Percentiles rank a stretch among this genome's conserved stretches.
phyloP scores from a whole-genome alignment of 164 flowering plant genomes.

The Magnolia kwangsiensis region DNA sequence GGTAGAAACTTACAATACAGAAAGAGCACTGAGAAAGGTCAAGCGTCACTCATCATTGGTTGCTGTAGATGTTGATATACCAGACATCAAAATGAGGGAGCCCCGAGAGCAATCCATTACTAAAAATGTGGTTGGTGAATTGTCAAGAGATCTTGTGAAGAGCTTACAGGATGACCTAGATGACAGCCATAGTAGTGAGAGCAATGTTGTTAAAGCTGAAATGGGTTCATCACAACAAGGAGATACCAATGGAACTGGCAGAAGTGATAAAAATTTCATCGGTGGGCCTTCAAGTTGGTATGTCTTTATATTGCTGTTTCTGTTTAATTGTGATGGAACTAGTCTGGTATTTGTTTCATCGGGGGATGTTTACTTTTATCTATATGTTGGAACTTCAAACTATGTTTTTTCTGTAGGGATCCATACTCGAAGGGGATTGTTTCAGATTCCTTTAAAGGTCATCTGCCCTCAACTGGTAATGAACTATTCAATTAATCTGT shows the following conservation, averaged over 20 bases:
- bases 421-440: conserved; percentile 67
- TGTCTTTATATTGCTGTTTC: neutral
- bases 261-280: conserved; percentile 21
- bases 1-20: conserved; percentile 74
- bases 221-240: conserved; percentile 24
- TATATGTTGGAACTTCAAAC: neutral
- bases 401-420: conserved; percentile 52
- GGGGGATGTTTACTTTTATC: neutral
- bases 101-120: conserved; percentile 13
- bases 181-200: conserved; percentile 20
- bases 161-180: conserved; percentile 30
- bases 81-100: conserved; percentile 22
- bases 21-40: conserved; percentile 67
- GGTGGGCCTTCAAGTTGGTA: conserved; percentile 75
- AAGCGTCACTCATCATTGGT: conserved; percentile 58
- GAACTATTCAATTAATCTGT: neutral
- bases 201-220: conserved; percentile 25
- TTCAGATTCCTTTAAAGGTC: conserved; percentile 42
- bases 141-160: conserved; percentile 27
- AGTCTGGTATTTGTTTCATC: neutral
- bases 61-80: conserved; percentile 35
- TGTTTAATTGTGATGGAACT: neutral
- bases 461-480: conserved; percentile 60
- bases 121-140: conserved; percentile 10
- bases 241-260: conserved; percentile 17